Base-by-base conservation (phyloP, 208 protist genomes). In the Borovskyia barvae region DNA sequence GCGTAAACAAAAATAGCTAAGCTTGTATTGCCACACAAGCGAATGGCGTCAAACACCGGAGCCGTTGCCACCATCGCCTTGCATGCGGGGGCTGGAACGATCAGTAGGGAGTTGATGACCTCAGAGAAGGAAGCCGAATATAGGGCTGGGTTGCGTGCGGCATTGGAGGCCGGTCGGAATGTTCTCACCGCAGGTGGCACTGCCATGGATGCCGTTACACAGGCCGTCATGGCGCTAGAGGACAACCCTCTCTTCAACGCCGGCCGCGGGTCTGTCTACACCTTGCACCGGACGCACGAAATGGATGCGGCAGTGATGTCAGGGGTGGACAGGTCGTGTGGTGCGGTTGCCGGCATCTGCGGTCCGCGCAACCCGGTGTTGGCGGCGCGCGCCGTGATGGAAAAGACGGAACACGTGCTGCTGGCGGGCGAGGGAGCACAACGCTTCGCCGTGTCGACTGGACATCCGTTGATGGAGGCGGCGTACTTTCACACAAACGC, bases 161-260 rank as follows among this genome's bases (percentile, higher is more conserved):
- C 62, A 1, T 28, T 60, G 14, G 62, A 69, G 47, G 49, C 62
- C 7, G 62, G 62, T 45, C 53, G 43, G 7, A 29, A 22, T 12
- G 49, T 69, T 14, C 53, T 69, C 14, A 29, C 50, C 12, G 52
- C 36, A 26, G 62, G 62, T 17, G 62, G 62, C 35, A 56, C 12
- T 11, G 62, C 62, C 22, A 55, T 69, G 62, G 62, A 69, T 19
- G 62, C 62, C 20, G 62, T 69, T 6, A 69, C 62, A 15, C 52
- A 45, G 12, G 14, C 62, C 5, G 62, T 69, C 2, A 50, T 69
- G 25, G 59, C 62, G 26, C 56, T 69, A 33, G 62, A 69, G 62
- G 62, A 69, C 46, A 61, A 59, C 47, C 62, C 62, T 20, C 62
- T 69, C 26, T 69, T 69, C 62, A 69, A 69, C 40, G 62, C 62